Conservation (phyloP, 768 basidiomycete genomes). For the Rubroboletus satanas region DNA sequence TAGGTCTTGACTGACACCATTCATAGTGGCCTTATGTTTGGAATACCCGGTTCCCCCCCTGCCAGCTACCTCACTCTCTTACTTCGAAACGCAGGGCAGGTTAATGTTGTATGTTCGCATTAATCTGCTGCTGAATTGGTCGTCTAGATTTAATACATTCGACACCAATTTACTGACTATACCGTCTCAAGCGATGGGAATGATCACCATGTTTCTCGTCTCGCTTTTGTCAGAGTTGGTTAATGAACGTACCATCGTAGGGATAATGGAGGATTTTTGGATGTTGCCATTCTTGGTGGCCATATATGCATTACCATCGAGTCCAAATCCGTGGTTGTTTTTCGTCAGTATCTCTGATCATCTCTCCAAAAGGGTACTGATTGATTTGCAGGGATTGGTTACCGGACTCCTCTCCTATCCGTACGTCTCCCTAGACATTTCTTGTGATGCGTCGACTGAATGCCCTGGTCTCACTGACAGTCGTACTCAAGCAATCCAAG, state of each 20-base stretch:
- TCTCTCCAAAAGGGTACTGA: background rate
- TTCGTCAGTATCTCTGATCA: slow-evolving; percentile 36
- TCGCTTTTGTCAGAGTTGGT: slow-evolving; percentile 50
- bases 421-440: slow-evolving; percentile 17
- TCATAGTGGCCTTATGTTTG: slow-evolving; percentile 48
- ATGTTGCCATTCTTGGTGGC: slow-evolving; percentile 58
- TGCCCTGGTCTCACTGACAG: slow-evolving; percentile 12
- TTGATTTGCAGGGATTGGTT: slow-evolving; percentile 34
- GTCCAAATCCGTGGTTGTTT: slow-evolving; percentile 50
- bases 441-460: background rate
- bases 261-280: slow-evolving; percentile 58
- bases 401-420: slow-evolving; percentile 46
- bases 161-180: slow-evolving; percentile 59
- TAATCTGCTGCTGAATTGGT: background rate
- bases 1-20: background rate
- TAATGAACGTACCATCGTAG: slow-evolving; percentile 50
- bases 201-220: slow-evolving; percentile 49
- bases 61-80: slow-evolving; percentile 56
- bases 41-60: slow-evolving; percentile 47
- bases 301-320: slow-evolving; percentile 44
- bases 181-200: slow-evolving; percentile 48
- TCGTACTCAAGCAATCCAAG: slow-evolving; percentile 50
- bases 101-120: background rate
- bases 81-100: slow-evolving; percentile 49
- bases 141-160: slow-evolving; percentile 52